phyloP scores from a whole-genome alignment of 176 grass and related monocot genomes.

The Oryza nivara region DNA sequence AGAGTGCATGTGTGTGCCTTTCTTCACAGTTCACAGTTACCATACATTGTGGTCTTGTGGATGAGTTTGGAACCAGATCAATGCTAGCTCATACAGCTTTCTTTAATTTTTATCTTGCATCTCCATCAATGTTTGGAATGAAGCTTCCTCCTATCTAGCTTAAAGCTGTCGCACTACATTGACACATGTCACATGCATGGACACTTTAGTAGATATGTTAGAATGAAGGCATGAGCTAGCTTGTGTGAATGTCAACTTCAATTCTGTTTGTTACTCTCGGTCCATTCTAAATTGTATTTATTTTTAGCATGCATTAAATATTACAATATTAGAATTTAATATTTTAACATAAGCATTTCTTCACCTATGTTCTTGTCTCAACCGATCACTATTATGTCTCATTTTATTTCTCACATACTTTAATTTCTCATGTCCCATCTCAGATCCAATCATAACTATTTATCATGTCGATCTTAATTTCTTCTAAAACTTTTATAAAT shows the following conservation, averaged over 20 bases:
- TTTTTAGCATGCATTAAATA: too few species aligned
- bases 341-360: too few species aligned
- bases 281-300: too few species aligned
- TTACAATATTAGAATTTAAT: too few species aligned
- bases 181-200: not conserved
- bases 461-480: too few species aligned
- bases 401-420: too few species aligned
- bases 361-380: too few species aligned
- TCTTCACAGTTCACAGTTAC: not conserved
- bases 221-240: too few species aligned
- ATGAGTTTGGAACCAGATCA: not conserved
- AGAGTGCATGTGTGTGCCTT: not conserved
- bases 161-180: not conserved
- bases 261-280: not conserved
- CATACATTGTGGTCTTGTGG: not conserved
- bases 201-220: not conserved
- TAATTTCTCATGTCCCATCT: too few species aligned
- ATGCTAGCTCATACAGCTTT: not conserved
- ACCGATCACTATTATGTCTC: too few species aligned
- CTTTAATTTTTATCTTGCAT: not conserved
- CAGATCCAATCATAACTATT: too few species aligned
- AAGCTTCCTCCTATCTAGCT: not conserved
- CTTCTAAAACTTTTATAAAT: too few species aligned
- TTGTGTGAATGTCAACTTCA: not conserved
- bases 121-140: not conserved